Conservation (phyloP, 1,139 yeast species). For the Debaryomycetaceae sp. region DNA sequence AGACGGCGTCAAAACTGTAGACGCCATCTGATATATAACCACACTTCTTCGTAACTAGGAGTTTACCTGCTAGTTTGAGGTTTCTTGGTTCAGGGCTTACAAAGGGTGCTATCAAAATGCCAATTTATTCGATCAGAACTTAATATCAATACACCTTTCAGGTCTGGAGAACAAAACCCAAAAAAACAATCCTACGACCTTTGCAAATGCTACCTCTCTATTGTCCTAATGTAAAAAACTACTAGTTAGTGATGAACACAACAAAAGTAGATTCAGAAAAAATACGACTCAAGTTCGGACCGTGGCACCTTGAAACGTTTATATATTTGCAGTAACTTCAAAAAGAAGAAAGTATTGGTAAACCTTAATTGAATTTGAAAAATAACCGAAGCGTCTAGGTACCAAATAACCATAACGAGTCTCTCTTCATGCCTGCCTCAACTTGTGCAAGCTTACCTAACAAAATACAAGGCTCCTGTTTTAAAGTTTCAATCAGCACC, state of each 20-base stretch:
- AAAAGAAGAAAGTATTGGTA: not conserved
- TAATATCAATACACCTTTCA: too few species aligned
- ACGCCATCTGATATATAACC: slow-evolving; percentile 14
- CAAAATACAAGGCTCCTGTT: too few species aligned
- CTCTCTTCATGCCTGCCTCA: too few species aligned
- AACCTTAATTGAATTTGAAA: not conserved
- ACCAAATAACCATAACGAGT: not conserved
- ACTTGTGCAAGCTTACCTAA: too few species aligned
- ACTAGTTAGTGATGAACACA: not conserved
- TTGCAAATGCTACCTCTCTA: too few species aligned
- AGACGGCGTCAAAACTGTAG: slow-evolving; percentile 49
- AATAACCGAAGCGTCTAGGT: not conserved
- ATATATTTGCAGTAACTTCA: not conserved
- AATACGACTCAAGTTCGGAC: too few species aligned
- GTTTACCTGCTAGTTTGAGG: not conserved
- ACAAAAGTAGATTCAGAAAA: too few species aligned
- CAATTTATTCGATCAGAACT: too few species aligned
- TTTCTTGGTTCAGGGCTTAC: not conserved
- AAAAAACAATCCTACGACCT: too few species aligned
- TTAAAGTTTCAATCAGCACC: too few species aligned
- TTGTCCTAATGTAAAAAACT: not conserved
- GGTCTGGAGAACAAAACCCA: too few species aligned
- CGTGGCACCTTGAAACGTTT: not conserved
- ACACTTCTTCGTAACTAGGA: not conserved
- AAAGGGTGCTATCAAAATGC: too few species aligned